These are phyloP conservation scores for Cryphonectria carpinicola DNA, from an alignment of 2,329 filamentous ascomycete species.

Conservation along the genomic window DNA sequence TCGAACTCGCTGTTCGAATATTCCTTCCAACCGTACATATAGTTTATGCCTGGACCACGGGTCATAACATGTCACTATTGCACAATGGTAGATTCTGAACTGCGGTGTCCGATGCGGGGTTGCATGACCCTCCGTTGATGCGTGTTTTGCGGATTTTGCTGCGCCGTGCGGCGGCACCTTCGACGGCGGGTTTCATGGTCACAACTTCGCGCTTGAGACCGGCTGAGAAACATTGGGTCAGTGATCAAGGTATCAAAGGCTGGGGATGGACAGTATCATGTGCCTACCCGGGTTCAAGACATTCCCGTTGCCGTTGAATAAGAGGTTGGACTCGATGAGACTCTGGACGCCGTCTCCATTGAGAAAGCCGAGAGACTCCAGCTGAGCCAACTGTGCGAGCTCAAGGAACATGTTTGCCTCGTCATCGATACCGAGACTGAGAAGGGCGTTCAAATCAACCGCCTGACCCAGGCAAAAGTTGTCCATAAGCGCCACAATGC, in stretches of 20 bases:
- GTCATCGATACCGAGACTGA: constrained; percentile 34
- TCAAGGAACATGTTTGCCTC: constrained; percentile 39
- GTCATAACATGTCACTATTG: too few species aligned
- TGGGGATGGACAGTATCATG: neutral
- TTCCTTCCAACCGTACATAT: too few species aligned
- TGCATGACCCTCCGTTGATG: constrained; percentile 22
- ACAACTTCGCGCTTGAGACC: constrained; percentile 38
- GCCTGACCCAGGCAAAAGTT: constrained; percentile 36
- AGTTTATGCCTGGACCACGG: too few species aligned
- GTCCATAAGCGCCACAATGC: constrained; percentile 37
- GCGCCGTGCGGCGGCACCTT: constrained; percentile 32
- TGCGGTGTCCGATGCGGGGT: neutral
- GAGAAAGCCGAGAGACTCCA: constrained; percentile 37
- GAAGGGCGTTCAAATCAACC: constrained; percentile 34
- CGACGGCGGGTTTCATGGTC: constrained; percentile 35
- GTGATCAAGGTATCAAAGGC: neutral
- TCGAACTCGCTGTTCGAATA: too few species aligned
- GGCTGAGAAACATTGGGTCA: constrained; percentile 30
- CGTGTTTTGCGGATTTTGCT: constrained; percentile 35
- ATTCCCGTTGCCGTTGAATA: constrained; percentile 29
- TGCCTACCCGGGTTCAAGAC: constrained; percentile 32
- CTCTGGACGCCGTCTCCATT: constrained; percentile 35
- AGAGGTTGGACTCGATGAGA: constrained; percentile 36
- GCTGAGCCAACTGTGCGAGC: constrained; percentile 39
- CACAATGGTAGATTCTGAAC: constrained; percentile 19